Base-by-base conservation (phyloP, 129 eudicot species). In the Arctium minus region DNA sequence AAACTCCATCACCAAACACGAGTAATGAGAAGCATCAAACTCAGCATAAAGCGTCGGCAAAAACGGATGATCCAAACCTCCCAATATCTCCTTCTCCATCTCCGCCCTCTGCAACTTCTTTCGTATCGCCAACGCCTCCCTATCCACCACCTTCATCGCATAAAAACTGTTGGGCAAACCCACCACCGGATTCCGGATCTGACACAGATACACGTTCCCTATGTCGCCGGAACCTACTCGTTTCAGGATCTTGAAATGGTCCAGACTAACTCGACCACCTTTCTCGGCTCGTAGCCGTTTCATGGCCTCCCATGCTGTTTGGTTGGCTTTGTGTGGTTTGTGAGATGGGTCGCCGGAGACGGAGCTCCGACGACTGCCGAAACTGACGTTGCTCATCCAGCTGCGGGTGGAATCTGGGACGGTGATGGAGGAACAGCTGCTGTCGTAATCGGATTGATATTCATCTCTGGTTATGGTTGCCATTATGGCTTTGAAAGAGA, bases 71-170 rank as follows among this genome's bases (percentile, higher is more conserved):
- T 92, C 97, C 82, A 92, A 85, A 82, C 88, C 85, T 2, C 88
- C 87, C 76, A 92, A 64, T 33, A 92, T 91, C 73, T 92, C 95
- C 67, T 84, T 92, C 81, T 92, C 97, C 90, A 86, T 89, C 39
- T 92, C 93, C 6, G 97, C 95, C 83, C 97, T 87, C 35, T 84
- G 89, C 27, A 91, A 37, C 88, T 92, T 92, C 79, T 92, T 92
- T 62, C 97, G 74, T 31, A 89, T 81, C 12, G 93, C 95, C 36
- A 92, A 84, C 7, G 94, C 97, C 81, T 90, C 97, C 35, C 92
- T 88, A 62, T 92, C 97, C 72, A 92, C 93, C 83, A 92, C 97
- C 81, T 92, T 92, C 97, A 92, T 92, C 5, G 97, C 94, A 39
- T 90, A 92, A 70, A 37, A 86, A 35, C 91, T 80, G 42, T 74